Percentiles rank a stretch among this genome's conserved stretches.
These are phyloP conservation scores for Leccinum disarticulatum DNA, from an alignment of 768 basidiomycete genomes.

Conservation along the genomic window DNA sequence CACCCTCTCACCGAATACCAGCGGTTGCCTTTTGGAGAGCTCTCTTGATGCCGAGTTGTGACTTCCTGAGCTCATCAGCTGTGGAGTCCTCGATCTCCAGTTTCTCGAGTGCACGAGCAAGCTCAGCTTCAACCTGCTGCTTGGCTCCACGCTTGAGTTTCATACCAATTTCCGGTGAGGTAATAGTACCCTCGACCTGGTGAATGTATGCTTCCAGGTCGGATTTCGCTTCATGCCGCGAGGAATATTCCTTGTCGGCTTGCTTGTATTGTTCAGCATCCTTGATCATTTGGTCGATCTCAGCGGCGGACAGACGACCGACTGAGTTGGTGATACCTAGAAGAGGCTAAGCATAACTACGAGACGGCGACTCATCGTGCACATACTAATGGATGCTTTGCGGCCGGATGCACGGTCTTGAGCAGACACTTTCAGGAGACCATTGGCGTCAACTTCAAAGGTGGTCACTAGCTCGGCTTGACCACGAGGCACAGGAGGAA, in stretches of 20 bases:
- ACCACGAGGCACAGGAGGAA: constrained; percentile 98
- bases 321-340: constrained; percentile 97
- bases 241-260: constrained; percentile 97
- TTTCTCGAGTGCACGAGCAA: constrained; percentile 97
- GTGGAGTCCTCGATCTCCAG: constrained; percentile 96
- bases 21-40: constrained; percentile 97
- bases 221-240: constrained; percentile 96
- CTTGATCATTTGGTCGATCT: constrained; percentile 99
- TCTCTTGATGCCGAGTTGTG: constrained; percentile 93
- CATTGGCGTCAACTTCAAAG: constrained; percentile 99
- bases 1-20: constrained; percentile 69
- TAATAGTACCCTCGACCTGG: constrained; percentile 95
- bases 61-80: constrained; percentile 93
- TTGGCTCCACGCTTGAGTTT: constrained; percentile 99
- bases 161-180: constrained; percentile 94
- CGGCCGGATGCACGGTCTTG: constrained; percentile 98
- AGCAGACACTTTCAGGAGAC: constrained; percentile 98
- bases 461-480: constrained; percentile 99
- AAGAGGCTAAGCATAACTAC: constrained; percentile 10
- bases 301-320: constrained; percentile 93
- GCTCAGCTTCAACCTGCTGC: constrained; percentile 92
- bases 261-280: constrained; percentile 96
- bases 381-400: constrained; percentile 94
- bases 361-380: background rate
- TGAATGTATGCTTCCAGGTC: constrained; percentile 98